Evolutionary conservation across 2,329 filamentous ascomycete species (phyloP).

Genomic region (Aspergillus sp.): DNA sequence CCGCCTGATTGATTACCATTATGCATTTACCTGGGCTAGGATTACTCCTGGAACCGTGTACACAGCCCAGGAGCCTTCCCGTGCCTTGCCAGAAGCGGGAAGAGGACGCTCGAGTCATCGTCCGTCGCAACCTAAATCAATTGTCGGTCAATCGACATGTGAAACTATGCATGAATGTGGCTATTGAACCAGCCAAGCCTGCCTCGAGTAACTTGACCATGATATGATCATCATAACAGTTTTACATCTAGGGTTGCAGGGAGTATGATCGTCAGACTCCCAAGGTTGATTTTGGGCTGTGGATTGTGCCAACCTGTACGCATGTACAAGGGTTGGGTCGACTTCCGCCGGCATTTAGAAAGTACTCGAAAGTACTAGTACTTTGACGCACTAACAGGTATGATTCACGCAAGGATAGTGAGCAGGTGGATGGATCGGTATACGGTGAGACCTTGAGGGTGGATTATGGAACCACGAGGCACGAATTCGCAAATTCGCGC

Average conservation of each 20-base stretch:
- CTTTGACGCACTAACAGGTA: not conserved
- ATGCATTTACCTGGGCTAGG: not conserved
- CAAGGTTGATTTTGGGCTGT: not conserved
- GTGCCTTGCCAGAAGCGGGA: not conserved
- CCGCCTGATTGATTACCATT: not conserved
- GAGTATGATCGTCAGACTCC: not conserved
- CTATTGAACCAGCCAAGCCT: not conserved
- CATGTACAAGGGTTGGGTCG: slow-evolving; percentile 1
- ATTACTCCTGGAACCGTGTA: not conserved
- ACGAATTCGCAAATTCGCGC: not conserved
- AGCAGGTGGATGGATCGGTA: not conserved
- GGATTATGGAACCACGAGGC: not conserved
- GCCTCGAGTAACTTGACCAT: not conserved
- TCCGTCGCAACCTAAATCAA: not conserved
- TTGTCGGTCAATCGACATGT: not conserved
- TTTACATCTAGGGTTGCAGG: not conserved
- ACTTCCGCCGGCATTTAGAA: not conserved
- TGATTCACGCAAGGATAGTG: not conserved
- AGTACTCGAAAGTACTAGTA: slow-evolving; percentile 1
- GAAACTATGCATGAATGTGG: not conserved
- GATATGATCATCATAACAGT: not conserved
- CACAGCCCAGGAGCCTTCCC: no score
- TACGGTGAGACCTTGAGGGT: not conserved
- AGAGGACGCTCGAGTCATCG: not conserved
- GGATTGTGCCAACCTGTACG: slow-evolving; percentile 1